Conservation (phyloP, 78 protist genomes). For the Cavenderia fasciculata region DNA sequence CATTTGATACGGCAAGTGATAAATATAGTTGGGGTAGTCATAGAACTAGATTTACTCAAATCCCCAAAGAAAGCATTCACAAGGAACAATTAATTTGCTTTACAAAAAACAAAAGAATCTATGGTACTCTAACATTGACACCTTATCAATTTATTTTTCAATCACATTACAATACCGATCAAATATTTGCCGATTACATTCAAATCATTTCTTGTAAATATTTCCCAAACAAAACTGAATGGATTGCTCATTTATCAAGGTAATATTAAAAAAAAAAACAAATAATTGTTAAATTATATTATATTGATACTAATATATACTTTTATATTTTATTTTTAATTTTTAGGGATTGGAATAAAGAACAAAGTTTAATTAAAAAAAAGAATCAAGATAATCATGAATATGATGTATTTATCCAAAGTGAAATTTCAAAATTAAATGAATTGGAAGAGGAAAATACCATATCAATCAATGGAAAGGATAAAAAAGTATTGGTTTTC, state of each 20-base stretch:
- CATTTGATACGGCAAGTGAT: no score
- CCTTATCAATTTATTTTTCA: conserved; percentile 57
- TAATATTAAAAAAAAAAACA: no score
- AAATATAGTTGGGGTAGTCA: background rate
- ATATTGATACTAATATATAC: no score
- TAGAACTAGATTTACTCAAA: conserved; percentile 8
- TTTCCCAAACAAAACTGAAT: conserved; percentile 40
- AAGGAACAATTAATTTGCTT: conserved; percentile 65
- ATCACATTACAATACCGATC: conserved; percentile 1
- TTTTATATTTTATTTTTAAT: no score
- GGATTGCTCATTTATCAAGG: conserved; percentile 59
- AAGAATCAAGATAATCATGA: conserved; percentile 20
- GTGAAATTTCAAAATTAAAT: conserved; percentile 60
- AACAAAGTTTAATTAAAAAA: conserved; percentile 30
- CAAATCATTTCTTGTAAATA: conserved; percentile 67
- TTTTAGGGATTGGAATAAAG: conserved; percentile 63
- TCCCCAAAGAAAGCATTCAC: conserved; percentile 32
- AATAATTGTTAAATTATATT: no score
- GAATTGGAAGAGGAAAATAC: conserved; percentile 37
- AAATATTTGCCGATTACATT: conserved; percentile 33
- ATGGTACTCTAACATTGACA: conserved; percentile 43
- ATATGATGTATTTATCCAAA: conserved; percentile 35
- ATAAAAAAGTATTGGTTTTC: conserved; percentile 52
- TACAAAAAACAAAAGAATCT: conserved; percentile 20
- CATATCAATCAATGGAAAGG: background rate